phyloP scores from a whole-genome alignment of 2,329 filamentous ascomycete genomes.

The Cercospora sojina region DNA sequence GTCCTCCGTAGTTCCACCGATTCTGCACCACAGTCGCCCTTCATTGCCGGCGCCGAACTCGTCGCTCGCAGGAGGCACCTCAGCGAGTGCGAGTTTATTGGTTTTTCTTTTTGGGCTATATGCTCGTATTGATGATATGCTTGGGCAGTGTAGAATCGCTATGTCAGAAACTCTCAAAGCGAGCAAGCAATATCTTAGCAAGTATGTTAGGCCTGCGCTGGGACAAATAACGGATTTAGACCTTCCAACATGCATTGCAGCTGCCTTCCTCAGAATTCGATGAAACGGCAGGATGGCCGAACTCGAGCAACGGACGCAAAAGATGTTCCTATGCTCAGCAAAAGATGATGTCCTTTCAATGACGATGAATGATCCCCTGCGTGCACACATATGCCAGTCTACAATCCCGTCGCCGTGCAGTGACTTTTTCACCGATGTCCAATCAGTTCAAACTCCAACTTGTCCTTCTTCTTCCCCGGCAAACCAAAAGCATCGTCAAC shows the following conservation, averaged over 20 bases:
- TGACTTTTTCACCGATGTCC: constrained; percentile 25
- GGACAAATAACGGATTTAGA: neutral
- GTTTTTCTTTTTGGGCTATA: too few relatives aligned
- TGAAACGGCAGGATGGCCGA: too few relatives aligned
- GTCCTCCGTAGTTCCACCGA: too few relatives aligned
- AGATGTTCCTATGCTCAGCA: neutral
- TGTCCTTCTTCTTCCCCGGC: constrained; percentile 2
- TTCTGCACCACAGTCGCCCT: too few relatives aligned
- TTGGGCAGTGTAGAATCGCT: too few relatives aligned
- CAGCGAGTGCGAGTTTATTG: too few relatives aligned
- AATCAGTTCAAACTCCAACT: constrained; percentile 25
- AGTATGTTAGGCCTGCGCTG: neutral
- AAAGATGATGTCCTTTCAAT: neutral
- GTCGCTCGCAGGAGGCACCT: too few relatives aligned
- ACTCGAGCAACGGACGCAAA: neutral
- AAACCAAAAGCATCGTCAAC: neutral
- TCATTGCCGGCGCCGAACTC: too few relatives aligned
- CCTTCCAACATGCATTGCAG: neutral
- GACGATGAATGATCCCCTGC: neutral
- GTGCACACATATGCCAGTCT: neutral
- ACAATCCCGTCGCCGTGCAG: neutral
- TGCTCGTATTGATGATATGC: too few relatives aligned
- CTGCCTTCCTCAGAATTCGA: neutral
- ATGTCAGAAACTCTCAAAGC: too few relatives aligned
- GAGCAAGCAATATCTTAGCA: too few relatives aligned